Evolutionary conservation across 257 asterid species (phyloP).

Genomic region (Penstemon barbatus): DNA sequence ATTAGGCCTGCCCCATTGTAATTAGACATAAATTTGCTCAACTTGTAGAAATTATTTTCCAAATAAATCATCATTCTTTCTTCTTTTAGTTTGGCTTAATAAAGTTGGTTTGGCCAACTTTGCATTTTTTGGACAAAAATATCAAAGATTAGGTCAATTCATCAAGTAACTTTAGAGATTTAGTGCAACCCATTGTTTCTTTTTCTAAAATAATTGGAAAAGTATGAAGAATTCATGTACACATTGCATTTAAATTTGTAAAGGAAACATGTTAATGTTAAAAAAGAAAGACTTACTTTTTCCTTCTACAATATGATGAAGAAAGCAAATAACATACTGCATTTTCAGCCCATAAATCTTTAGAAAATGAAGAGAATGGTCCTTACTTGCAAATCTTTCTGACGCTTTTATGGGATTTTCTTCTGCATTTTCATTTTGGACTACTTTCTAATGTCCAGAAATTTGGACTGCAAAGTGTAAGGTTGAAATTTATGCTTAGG

Average conservation of each 20-base stretch:
- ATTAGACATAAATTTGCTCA: conserved; percentile 7
- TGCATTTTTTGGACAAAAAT: neutral
- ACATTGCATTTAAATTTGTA: neutral
- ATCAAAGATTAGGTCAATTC: conserved; percentile 6
- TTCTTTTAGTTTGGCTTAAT: conserved; percentile 4
- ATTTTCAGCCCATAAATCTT: neutral
- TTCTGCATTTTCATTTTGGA: too few species aligned
- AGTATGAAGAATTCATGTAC: neutral
- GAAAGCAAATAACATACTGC: neutral
- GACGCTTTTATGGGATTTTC: too few species aligned
- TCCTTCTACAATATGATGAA: neutral
- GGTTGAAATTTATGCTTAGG: neutral
- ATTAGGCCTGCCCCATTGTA: neutral
- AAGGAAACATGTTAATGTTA: neutral
- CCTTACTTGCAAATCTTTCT: too few species aligned
- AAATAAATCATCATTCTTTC: neutral
- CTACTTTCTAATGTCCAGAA: neutral
- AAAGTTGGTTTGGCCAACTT: conserved; percentile 1
- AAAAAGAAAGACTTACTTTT: neutral
- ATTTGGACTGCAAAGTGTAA: neutral
- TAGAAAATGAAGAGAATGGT: too few species aligned
- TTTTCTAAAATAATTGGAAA: neutral
- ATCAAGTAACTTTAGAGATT: neutral
- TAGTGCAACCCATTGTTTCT: neutral
- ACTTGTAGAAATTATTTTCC: neutral